Percentiles rank a stretch among this genome's conserved stretches.
Evolutionary conservation across 805 yeast species (phyloP).

Genomic region (Metschnikowia noctiluminum): DNA sequence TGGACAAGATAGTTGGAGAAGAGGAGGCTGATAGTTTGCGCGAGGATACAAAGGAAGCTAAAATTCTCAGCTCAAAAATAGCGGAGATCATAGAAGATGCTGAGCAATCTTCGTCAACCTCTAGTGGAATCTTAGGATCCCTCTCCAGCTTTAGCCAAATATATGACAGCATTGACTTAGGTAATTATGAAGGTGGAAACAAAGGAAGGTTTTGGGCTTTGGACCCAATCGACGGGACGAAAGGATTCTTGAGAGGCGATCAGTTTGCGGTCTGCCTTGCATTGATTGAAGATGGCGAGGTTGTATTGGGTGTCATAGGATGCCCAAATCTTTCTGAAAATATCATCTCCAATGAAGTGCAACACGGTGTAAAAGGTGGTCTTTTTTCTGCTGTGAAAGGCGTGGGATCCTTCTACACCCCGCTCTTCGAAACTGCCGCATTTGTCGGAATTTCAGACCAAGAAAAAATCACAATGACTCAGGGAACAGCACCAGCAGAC

Average conservation of each 20-base stretch:
- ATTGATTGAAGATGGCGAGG: constrained; percentile 78
- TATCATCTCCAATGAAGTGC: constrained; percentile 34
- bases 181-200: constrained; percentile 75
- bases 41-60: constrained; percentile 37
- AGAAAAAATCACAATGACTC: constrained; percentile 50
- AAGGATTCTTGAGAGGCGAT: constrained; percentile 90
- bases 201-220: constrained; percentile 91
- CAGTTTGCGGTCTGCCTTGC: constrained; percentile 97
- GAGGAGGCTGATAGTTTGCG: constrained; percentile 76
- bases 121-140: constrained; percentile 34
- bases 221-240: constrained; percentile 98
- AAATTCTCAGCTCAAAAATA: constrained; percentile 50
- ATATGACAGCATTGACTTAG: constrained; percentile 68
- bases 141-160: constrained; percentile 48
- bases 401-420: constrained; percentile 59
- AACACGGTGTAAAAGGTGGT: constrained; percentile 55
- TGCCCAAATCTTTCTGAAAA: constrained; percentile 83
- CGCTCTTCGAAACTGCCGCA: constrained; percentile 33
- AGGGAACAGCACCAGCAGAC: constrained; percentile 41
- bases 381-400: constrained; percentile 67
- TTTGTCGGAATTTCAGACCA: constrained; percentile 35
- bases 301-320: constrained; percentile 89
- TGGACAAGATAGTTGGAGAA: constrained; percentile 89
- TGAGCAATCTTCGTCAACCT: constrained; percentile 41
- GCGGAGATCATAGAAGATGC: constrained; percentile 55